A percentile compares a stretch with the other conserved stretches of the same genome.
phyloP scores from a whole-genome alignment of 306 rosid species.

The Quillaja saponaria region DNA sequence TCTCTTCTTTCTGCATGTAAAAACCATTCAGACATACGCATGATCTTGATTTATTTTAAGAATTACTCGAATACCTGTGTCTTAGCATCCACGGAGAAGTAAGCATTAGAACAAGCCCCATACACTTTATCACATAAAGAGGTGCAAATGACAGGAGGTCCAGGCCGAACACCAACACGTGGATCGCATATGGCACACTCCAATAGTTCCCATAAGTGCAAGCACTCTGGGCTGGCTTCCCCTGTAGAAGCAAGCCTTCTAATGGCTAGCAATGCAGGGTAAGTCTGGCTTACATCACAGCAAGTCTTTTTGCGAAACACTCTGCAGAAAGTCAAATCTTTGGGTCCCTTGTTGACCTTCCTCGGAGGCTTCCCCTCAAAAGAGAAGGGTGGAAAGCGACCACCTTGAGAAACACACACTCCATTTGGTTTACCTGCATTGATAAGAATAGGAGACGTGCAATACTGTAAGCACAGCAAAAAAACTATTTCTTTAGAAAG shows the following conservation, averaged over 20 bases:
- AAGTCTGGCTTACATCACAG: constrained; percentile 77
- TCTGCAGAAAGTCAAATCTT: constrained; percentile 84
- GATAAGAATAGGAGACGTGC: constrained; percentile 6
- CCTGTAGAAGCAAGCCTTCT: constrained; percentile 84
- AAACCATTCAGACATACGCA: too few species aligned
- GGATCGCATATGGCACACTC: constrained; percentile 96
- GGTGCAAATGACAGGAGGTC: constrained; percentile 80
- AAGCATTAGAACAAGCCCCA: constrained; percentile 76
- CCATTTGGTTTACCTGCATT: constrained; percentile 59
- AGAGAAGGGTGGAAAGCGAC: constrained; percentile 76
- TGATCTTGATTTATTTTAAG: too few species aligned
- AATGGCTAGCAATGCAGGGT: constrained; percentile 71
- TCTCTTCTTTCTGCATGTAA: too few species aligned
- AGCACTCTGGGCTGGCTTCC: constrained; percentile 79
- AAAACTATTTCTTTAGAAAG: constrained; percentile 5
- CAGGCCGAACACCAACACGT: constrained; percentile 62
- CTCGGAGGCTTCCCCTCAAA: constrained; percentile 74
- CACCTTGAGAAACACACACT: constrained; percentile 84
- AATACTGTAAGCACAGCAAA: background rate
- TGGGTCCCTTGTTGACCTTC: constrained; percentile 59
- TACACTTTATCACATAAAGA: constrained; percentile 79
- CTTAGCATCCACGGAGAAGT: constrained; percentile 81
- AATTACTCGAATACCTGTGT: constrained; percentile 55
- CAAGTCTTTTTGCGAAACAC: constrained; percentile 81
- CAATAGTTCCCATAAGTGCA: constrained; percentile 88